Conservation (phyloP, 2,329 filamentous ascomycete species). For the Calonectria hongkongensis region DNA sequence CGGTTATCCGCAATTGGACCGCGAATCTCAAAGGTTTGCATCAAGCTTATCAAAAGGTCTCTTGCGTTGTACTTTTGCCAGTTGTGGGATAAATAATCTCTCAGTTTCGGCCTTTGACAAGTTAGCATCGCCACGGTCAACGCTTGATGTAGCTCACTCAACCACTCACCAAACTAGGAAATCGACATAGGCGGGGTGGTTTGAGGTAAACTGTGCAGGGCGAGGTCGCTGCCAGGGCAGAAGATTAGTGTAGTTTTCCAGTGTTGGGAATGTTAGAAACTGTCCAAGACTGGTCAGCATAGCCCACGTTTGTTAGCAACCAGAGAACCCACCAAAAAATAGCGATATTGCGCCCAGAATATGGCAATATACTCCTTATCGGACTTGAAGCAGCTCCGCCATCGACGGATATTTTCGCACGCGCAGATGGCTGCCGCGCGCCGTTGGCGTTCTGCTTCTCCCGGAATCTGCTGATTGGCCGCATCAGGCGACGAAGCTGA, state of each 20-base stretch:
- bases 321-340: neutral
- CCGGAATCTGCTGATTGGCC: neutral
- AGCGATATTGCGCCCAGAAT: neutral
- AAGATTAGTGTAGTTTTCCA: neutral
- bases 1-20: neutral
- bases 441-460: neutral
- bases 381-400: neutral
- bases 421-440: neutral
- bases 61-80: neutral
- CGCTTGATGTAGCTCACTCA: neutral
- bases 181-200: neutral
- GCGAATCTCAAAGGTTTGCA: neutral
- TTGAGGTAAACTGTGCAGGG: neutral
- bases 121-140: neutral
- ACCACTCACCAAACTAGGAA: neutral
- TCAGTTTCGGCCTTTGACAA: neutral
- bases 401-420: neutral
- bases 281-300: neutral
- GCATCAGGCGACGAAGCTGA: neutral
- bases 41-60: neutral
- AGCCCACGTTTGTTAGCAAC: neutral
- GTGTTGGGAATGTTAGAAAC: neutral
- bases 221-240: slow-evolving; percentile 3
- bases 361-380: neutral
- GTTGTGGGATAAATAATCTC: neutral